These are phyloP conservation scores for Hericium rajendrae DNA, from an alignment of 768 basidiomycete genomes.

Conservation along the genomic window DNA sequence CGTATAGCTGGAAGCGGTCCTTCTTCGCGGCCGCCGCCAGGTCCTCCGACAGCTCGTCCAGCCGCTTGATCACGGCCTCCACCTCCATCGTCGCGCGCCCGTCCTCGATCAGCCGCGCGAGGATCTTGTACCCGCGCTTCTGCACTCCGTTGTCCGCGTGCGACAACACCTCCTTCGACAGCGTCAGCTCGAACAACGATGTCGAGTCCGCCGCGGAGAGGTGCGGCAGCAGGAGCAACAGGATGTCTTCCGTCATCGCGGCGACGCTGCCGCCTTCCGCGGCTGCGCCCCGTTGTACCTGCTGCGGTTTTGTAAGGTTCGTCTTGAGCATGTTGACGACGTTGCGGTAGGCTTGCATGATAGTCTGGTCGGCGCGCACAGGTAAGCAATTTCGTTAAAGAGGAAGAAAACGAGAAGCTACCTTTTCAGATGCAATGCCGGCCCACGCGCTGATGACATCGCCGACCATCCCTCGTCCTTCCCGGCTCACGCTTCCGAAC, in stretches of 20 bases:
- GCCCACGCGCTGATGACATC: constrained; percentile 87
- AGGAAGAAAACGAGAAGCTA: constrained; percentile 20
- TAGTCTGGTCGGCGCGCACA: constrained; percentile 37
- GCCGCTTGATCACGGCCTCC: constrained; percentile 48
- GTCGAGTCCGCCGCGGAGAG: constrained; percentile 53
- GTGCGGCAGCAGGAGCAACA: constrained; percentile 74
- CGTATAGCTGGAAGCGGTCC: constrained; percentile 71
- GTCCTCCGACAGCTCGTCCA: constrained; percentile 57
- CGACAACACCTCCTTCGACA: constrained; percentile 59
- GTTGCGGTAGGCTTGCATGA: constrained; percentile 73
- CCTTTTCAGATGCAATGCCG: constrained; percentile 64
- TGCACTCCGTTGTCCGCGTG: constrained; percentile 83
- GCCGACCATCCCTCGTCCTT: constrained; percentile 67
- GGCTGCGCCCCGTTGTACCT: constrained; percentile 21
- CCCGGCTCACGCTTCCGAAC: constrained; percentile 77
- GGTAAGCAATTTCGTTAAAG: neutral
- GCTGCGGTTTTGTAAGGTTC: constrained; percentile 38
- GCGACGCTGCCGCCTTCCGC: constrained; percentile 35
- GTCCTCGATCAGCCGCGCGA: constrained; percentile 63
- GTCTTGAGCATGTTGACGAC: constrained; percentile 62
- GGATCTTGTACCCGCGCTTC: constrained; percentile 89
- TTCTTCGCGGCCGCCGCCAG: constrained; percentile 83
- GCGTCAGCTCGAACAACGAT: constrained; percentile 58
- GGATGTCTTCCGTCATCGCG: constrained; percentile 71
- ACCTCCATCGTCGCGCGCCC: constrained; percentile 40